phyloP scores from a whole-genome alignment of 2,329 filamentous ascomycete genomes.

The Microcyclosporella mali region DNA sequence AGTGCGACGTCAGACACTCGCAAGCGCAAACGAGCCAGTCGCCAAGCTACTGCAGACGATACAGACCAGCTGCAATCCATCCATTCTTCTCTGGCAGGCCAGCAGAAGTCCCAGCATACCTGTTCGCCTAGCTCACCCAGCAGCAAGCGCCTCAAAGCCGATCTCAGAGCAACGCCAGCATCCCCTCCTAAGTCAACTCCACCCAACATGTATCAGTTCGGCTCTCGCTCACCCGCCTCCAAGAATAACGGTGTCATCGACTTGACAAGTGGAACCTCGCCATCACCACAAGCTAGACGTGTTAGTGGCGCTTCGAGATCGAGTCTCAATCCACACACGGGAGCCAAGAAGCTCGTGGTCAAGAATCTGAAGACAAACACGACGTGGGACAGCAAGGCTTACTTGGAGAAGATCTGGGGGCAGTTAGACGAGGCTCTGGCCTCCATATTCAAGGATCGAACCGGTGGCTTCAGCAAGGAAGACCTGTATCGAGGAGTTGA shows the following conservation, averaged over 20 bases:
- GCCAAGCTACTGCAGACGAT: slow-evolving; percentile 6
- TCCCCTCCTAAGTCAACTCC: slow-evolving; percentile 19
- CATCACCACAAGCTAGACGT: slow-evolving; percentile 20
- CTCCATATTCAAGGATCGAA: slow-evolving; percentile 62
- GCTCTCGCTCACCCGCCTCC: slow-evolving; percentile 31
- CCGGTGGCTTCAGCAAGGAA: slow-evolving; percentile 64
- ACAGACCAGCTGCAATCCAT: slow-evolving; percentile 38
- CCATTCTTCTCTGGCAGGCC: slow-evolving; percentile 39
- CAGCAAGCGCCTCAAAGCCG: slow-evolving; percentile 37
- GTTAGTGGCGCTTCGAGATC: slow-evolving; percentile 26
- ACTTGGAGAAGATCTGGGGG: slow-evolving; percentile 68
- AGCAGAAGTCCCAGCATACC: slow-evolving; percentile 24
- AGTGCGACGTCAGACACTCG: slow-evolving; percentile 13
- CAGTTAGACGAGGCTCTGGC: slow-evolving; percentile 69
- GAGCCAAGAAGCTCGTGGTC: slow-evolving; percentile 81
- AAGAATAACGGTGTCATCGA: slow-evolving; percentile 33
- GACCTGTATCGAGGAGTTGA: slow-evolving; percentile 86
- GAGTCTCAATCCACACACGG: slow-evolving; percentile 64
- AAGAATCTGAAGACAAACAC: slow-evolving; percentile 73
- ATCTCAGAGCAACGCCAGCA: slow-evolving; percentile 19
- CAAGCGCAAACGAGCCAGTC: slow-evolving; percentile 19
- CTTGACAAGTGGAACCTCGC: slow-evolving; percentile 40
- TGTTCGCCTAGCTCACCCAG: slow-evolving; percentile 26
- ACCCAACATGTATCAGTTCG: slow-evolving; percentile 48
- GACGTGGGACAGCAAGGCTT: slow-evolving; percentile 64